These are phyloP conservation scores for Termitomyces bulborhizus DNA, from an alignment of 768 basidiomycete species.

Conservation along the genomic window DNA sequence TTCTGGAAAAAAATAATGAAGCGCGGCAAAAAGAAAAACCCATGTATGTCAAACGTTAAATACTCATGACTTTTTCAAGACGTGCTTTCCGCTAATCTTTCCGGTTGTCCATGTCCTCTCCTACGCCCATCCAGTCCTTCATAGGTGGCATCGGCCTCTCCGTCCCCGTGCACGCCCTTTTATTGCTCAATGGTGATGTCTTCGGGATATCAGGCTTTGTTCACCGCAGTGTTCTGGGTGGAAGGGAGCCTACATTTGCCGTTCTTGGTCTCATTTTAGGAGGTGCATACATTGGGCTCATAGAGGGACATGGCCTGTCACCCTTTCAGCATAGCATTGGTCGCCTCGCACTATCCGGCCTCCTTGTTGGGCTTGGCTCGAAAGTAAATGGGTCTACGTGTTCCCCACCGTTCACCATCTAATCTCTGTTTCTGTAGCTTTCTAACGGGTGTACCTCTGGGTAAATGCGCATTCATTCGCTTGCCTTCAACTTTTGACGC, in stretches of 20 bases:
- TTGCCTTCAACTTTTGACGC: not conserved
- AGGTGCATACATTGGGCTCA: conserved; percentile 35
- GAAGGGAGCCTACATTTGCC: conserved; percentile 33
- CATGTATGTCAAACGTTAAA: too few species aligned
- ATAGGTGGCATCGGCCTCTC: conserved; percentile 50
- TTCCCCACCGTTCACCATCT: conserved; percentile 3
- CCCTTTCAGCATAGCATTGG: conserved; percentile 19
- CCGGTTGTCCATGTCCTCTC: conserved; percentile 26
- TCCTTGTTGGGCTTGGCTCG: conserved; percentile 53
- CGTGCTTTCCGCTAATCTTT: not conserved
- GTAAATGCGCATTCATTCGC: conserved; percentile 21
- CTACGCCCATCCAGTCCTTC: conserved; percentile 45
- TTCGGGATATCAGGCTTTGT: conserved; percentile 61
- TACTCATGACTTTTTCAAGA: not conserved
- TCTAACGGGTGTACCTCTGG: conserved; percentile 64
- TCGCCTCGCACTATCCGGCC: conserved; percentile 37
- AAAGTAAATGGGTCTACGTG: conserved; percentile 34
- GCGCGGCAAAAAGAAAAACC: too few species aligned
- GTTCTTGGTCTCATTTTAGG: conserved; percentile 43
- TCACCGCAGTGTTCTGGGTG: conserved; percentile 41
- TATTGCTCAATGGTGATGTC: conserved; percentile 47
- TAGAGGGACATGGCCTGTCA: conserved; percentile 30
- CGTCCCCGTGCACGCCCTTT: conserved; percentile 43
- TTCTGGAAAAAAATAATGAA: too few species aligned
- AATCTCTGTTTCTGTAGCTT: conserved; percentile 26